Evolutionary conservation across 169 alveolate species (phyloP), one percentile per base, ranked within the genome.

Genomic region (Hepatocystis sp.): DNA sequence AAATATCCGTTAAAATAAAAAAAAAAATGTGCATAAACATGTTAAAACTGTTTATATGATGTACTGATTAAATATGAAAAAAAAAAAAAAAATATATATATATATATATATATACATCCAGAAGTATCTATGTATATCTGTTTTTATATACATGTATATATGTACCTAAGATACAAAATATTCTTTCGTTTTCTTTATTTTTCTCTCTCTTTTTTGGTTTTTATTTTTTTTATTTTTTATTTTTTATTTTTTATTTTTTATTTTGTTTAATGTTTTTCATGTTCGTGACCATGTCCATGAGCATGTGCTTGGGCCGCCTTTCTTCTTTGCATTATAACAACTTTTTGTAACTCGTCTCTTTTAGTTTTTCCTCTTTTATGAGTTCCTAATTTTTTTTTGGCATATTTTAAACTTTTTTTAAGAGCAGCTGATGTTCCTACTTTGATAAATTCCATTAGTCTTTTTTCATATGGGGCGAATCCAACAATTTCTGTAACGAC

Each of bases 381-480:
- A 47, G 99, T 99, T 28, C 99, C 99, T 91, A 99, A 96, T 89
- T 99, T 97, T 91, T 95, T 95, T 97, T 98, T 97, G 64, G 99
- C 99, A 84, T 98, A 92, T 95, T 97, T 98, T 81, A 97, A 95
- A 27, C 99, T 99, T 67, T 99, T 97, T 96, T 98, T 99, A 84
- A 95, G 94, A 46, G 99, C 96, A 84, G 98, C 93, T n/a, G 99
- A 96, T 49, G 98, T 94, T 52, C 99, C 99, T 86, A 98, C 95
- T 95, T 98, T 98, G 93, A 98, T 93, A 89, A 98, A 93, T 93
- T 98, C 99, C 88, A 98, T 95, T 96, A 98, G 93, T 95, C 98
- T 96, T 90, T 98, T 94, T 92, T 99, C 99, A 92, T 98, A 98
- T 34, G 99, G 99, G 46, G 99, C 98, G 86, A 98, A 98, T 44